Conservation (phyloP, 228 moss, liverwort and hornwort genomes). For the Sphagnum magellanicum region DNA sequence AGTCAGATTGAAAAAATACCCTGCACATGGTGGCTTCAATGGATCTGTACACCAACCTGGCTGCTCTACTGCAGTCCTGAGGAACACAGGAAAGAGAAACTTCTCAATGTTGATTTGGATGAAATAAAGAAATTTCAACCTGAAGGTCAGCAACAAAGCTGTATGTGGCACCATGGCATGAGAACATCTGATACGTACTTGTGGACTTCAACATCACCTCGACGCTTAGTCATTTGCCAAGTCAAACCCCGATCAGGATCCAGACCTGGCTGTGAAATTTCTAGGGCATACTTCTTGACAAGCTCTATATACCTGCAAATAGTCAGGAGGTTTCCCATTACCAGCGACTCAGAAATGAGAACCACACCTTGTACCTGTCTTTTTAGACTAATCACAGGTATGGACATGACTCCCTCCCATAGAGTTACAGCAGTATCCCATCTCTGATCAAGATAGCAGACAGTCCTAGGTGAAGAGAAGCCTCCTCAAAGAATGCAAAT, state of each 20-base stretch:
- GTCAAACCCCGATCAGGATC: constrained; percentile 71
- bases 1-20: constrained; percentile 17
- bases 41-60: constrained; percentile 98
- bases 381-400: no score
- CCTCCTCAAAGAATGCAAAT: no score
- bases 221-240: constrained; percentile 95
- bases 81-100: constrained; percentile 2
- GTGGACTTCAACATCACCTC: constrained; percentile 90
- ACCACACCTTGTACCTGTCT: no score
- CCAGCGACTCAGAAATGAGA: no score
- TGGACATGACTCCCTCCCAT: no score
- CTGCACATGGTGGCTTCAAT: constrained; percentile 91
- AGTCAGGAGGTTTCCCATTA: no score
- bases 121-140: background rate
- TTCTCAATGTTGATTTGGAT: background rate
- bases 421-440: no score
- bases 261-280: constrained; percentile 87
- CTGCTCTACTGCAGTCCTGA: constrained; percentile 72
- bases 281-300: constrained; percentile 74
- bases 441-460: no score
- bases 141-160: background rate
- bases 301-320: constrained; percentile 73
- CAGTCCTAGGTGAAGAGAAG: no score
- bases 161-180: background rate
- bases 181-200: constrained; percentile 34